A percentile compares a stretch with the other conserved stretches of the same genome.
phyloP scores from a whole-genome alignment of 768 basidiomycete genomes.

The Xerocomellus chrysenteron region DNA sequence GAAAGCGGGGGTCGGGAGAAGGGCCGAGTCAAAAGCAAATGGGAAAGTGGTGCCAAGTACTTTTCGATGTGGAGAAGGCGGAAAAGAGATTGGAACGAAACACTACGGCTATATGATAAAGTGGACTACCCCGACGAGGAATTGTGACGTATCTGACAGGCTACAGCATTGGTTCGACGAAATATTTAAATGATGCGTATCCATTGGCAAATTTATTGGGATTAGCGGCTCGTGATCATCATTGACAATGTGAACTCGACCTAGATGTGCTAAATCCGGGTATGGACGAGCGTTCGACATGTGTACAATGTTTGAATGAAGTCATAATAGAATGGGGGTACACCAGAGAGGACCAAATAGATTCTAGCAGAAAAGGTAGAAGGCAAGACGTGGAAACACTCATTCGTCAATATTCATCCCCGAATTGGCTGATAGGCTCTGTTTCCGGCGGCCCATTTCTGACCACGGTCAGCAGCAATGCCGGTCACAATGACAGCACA shows the following conservation, averaged over 20 bases:
- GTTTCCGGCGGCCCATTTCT: slow-evolving; percentile 77
- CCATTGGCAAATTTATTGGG: not conserved
- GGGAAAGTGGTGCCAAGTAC: slow-evolving; percentile 73
- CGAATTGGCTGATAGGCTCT: slow-evolving; percentile 52
- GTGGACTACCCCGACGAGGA: slow-evolving; percentile 74
- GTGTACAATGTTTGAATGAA: not conserved
- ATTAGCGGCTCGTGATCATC: not conserved
- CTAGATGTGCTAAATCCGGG: not conserved
- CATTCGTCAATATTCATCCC: slow-evolving; percentile 17
- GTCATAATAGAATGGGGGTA: not conserved
- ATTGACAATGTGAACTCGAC: not conserved
- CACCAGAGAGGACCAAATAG: not conserved
- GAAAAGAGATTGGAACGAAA: slow-evolving; percentile 91
- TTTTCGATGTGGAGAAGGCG: slow-evolving; percentile 77
- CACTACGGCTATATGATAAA: slow-evolving; percentile 74
- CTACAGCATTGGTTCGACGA: not conserved
- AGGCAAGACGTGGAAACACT: not conserved
- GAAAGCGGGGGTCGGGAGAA: slow-evolving; percentile 63
- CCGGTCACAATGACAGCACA: slow-evolving; percentile 61
- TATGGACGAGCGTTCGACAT: slow-evolving; percentile 4
- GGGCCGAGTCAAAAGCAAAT: slow-evolving; percentile 59
- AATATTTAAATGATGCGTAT: no score
- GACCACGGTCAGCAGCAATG: slow-evolving; percentile 44
- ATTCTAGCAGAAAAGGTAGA: not conserved
- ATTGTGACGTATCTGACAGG: slow-evolving; percentile 6